A percentile compares a stretch with the other conserved stretches of the same genome.
These are phyloP conservation scores for Tulasnella sp. DNA, from an alignment of 768 basidiomycete species.

Conservation along the genomic window DNA sequence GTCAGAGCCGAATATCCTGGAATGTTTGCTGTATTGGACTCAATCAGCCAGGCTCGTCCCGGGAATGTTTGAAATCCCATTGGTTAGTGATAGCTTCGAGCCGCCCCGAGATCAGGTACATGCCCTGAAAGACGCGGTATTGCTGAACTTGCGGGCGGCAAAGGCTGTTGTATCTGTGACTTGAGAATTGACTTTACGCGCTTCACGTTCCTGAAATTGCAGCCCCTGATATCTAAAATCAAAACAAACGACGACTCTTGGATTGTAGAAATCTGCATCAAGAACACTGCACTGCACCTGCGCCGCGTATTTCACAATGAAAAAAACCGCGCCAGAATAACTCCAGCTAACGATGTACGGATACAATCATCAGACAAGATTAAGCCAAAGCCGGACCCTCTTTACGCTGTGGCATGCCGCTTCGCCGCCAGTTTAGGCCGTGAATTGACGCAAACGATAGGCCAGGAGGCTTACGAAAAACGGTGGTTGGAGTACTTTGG, in stretches of 20 bases:
- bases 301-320: not conserved
- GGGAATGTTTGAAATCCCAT: not conserved
- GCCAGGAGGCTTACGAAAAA: too few relatives aligned
- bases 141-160: not conserved
- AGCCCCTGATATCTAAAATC: not conserved
- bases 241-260: not conserved
- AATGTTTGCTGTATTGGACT: not conserved
- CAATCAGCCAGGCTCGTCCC: not conserved
- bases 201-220: not conserved
- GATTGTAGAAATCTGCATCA: not conserved
- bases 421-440: too few relatives aligned
- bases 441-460: too few relatives aligned
- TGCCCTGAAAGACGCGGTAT: not conserved
- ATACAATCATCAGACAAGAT: not conserved
- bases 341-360: not conserved
- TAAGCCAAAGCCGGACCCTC: not conserved
- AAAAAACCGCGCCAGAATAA: not conserved
- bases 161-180: not conserved
- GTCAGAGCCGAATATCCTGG: not conserved
- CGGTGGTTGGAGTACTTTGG: too few relatives aligned
- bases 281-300: not conserved
- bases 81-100: not conserved
- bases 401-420: not conserved
- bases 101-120: not conserved
- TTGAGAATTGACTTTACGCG: not conserved